These are phyloP conservation scores for Annona squamosa DNA, from an alignment of 164 flowering plant genomes.

Conservation along the genomic window DNA sequence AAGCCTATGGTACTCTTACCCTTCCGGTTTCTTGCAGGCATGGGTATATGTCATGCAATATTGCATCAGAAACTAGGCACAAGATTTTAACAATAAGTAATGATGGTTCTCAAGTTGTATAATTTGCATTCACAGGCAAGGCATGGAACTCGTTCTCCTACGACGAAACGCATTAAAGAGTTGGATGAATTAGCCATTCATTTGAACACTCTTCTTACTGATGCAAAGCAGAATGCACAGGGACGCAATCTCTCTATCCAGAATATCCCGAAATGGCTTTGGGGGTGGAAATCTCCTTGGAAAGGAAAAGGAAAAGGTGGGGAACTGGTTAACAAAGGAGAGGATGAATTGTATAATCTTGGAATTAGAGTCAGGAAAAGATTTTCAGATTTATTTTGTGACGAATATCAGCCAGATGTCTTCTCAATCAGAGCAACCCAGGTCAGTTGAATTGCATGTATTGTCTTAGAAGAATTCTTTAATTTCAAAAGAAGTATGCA, in stretches of 20 bases:
- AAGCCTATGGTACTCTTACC: too few species aligned
- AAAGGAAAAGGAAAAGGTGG: constrained; percentile 76
- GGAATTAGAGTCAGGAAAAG: constrained; percentile 56
- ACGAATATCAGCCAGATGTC: constrained; percentile 77
- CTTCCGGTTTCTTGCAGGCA: too few species aligned
- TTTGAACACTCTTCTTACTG: constrained; percentile 42
- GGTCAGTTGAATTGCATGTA: constrained; percentile 25
- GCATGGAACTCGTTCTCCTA: constrained; percentile 95
- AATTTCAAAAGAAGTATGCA: not conserved
- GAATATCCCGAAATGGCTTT: constrained; percentile 65
- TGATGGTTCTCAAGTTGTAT: not conserved
- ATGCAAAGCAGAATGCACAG: constrained; percentile 27
- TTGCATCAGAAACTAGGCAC: not conserved
- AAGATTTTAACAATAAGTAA: not conserved
- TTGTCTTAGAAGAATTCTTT: not conserved
- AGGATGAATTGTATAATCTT: constrained; percentile 71
- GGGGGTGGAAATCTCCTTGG: constrained; percentile 91
- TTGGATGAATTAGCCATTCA: constrained; percentile 48
- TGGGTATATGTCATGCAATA: not conserved
- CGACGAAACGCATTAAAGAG: constrained; percentile 75
- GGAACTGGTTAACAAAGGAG: constrained; percentile 64
- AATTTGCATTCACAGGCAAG: constrained; percentile 49
- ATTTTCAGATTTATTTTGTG: constrained; percentile 50
- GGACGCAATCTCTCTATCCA: constrained; percentile 23
- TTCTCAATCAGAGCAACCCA: constrained; percentile 69